These are phyloP conservation scores for Coemansia asiatica DNA, from an alignment of 192 early-diverging fungal species.

Conservation along the genomic window DNA sequence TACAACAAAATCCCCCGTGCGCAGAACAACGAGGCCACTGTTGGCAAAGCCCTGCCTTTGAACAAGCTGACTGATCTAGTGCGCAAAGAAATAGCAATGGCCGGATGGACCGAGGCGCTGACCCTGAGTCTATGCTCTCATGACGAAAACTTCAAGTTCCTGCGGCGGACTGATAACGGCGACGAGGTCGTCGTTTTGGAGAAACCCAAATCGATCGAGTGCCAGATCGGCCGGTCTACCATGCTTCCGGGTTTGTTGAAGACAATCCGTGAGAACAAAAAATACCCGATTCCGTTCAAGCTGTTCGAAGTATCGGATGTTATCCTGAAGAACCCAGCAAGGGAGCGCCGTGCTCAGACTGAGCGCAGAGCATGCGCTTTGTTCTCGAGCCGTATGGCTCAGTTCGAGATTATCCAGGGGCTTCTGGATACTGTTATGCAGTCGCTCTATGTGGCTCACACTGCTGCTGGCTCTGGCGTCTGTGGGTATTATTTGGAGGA, in stretches of 20 bases:
- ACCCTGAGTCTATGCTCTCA: slow-evolving; percentile 96
- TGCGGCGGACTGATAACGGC: slow-evolving; percentile 78
- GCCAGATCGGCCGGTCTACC: slow-evolving; percentile 89
- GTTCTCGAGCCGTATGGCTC: slow-evolving; percentile 77
- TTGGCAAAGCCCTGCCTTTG: slow-evolving; percentile 83
- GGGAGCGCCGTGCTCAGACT: slow-evolving; percentile 82
- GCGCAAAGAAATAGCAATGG: slow-evolving; percentile 79
- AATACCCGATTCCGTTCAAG: slow-evolving; percentile 85
- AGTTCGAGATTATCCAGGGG: slow-evolving; percentile 80
- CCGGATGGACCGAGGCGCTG: slow-evolving; percentile 93
- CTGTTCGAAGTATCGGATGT: slow-evolving; percentile 97
- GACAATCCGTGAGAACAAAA: slow-evolving; percentile 85
- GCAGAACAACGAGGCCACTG: slow-evolving; percentile 76
- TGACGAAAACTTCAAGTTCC: slow-evolving; percentile 91
- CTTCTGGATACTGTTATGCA: slow-evolving; percentile 87
- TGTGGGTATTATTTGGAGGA: slow-evolving; percentile 44
- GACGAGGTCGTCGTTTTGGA: slow-evolving; percentile 81
- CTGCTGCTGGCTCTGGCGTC: neutral
- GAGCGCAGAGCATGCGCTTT: slow-evolving; percentile 83
- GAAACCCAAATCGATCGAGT: slow-evolving; percentile 91
- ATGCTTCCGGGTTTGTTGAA: slow-evolving; percentile 92
- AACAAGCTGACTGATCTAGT: slow-evolving; percentile 91
- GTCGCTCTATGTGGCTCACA: slow-evolving; percentile 60
- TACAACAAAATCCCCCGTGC: slow-evolving; percentile 90
- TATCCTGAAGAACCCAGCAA: slow-evolving; percentile 80